These are phyloP conservation scores for Zygosaccharomyces sapae DNA, from an alignment of 1,139 yeast species.

Conservation along the genomic window DNA sequence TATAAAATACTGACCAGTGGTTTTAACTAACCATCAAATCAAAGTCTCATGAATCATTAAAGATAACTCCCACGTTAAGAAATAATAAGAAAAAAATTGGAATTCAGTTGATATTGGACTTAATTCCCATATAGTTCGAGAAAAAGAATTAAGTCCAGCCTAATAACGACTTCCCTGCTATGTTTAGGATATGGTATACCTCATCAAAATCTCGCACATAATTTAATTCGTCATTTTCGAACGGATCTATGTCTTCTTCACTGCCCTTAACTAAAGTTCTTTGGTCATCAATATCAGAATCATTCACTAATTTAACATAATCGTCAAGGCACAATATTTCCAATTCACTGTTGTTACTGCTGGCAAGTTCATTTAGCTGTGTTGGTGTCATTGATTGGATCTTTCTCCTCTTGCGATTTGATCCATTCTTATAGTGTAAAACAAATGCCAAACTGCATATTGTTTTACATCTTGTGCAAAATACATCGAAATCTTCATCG, in stretches of 20 bases:
- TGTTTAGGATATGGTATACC: conserved; percentile 21
- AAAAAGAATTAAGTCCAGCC: not conserved
- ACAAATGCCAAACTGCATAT: conserved; percentile 36
- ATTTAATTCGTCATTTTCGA: conserved; percentile 27
- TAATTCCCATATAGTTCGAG: not conserved
- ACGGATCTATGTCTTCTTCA: conserved; percentile 10
- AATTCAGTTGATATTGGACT: not conserved
- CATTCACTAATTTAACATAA: conserved; percentile 17
- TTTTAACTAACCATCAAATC: not conserved
- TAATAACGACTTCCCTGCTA: conserved; percentile 39
- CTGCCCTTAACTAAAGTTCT: conserved; percentile 7
- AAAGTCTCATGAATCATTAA: not conserved
- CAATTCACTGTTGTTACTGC: conserved; percentile 11
- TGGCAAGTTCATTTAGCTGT: conserved; percentile 19
- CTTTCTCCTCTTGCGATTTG: conserved; percentile 17
- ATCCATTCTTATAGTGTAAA: conserved; percentile 12
- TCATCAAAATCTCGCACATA: conserved; percentile 27
- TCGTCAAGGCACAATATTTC: conserved; percentile 25
- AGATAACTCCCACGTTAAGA: not conserved
- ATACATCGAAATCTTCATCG: conserved; percentile 28
- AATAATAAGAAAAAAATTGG: not conserved
- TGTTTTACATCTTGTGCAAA: conserved; percentile 37
- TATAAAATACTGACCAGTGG: conserved; percentile 1
- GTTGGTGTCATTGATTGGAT: conserved; percentile 16
- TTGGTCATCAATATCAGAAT: conserved; percentile 8